Evolutionary conservation across 1,139 yeast genomes (phyloP), one percentile per base, ranked within the genome.

Genomic region (Hyphopichia burtonii): DNA sequence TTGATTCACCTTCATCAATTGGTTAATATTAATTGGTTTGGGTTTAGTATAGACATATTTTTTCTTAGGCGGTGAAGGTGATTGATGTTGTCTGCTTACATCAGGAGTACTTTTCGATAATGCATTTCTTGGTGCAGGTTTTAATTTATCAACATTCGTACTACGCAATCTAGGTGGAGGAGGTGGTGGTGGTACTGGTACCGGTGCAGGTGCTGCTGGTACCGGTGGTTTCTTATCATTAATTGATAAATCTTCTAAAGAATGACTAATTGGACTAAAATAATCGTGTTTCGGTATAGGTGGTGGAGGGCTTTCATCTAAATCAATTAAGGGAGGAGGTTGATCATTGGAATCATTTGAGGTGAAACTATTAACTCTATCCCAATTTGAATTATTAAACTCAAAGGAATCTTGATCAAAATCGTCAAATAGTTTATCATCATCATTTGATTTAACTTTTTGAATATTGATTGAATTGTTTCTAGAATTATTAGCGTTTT

Each of bases 371-470:
- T 54, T 56, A 20, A 63, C 49, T 36, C 52, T 58, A 34, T 63
- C 72, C 71, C 73, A 67, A 36, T 60, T 58, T 22, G 44, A 30
- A 38, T 49, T 53, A 25, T 53, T 59, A 40, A 54, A 53, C 32
- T 58, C 61, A 15, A 58, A 50, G 4, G 56, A 52, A 39, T 66
- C 70, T 42, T 75, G 76, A 52, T 77, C 82, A 45, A 77, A 77
- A 48, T 74, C 81, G 35, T 63, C 66, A 48, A 76, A 75, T 27
- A 63, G 47, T 19, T 60, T 63, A 34, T 60, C 60, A 17, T 47
- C 50, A 8, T 31, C 30, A 19, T 17, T 14, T n/a, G 32, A 15
- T 27, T 28, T 25, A 18, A 28, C 17, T 17, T 33, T 23, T n/a
- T 18, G 25, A 12, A 27, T 16, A 18, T 25, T 27, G 51, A 51